Evolutionary conservation across 441 rosid genomes (phyloP), one percentile per base, ranked within the genome.

Genomic region (Adansonia rubrostipa): DNA sequence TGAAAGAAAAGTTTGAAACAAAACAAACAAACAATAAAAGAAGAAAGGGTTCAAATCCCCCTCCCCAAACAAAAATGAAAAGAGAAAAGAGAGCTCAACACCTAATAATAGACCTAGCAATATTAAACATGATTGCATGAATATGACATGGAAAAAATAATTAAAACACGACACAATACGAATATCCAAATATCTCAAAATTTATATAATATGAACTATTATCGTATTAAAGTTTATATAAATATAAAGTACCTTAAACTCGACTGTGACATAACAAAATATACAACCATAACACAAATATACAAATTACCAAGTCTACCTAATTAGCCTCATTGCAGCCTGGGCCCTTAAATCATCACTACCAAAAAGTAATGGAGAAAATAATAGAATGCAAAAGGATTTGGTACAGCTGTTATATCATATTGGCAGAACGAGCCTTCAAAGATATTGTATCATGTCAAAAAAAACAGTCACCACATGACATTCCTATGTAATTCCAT

Each of bases 401-500:
- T 6, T 53, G 61, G 53, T 71, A 42, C 47, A 71, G 74, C 20
- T 28, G 15, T 17, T 33, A 71, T 53, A 53, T 53, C 62, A 71
- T 71, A 71, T n/a, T 33, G 10, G 47, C 24, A 14, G 0, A 51
- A 40, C 42, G 53, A 42, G 68, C 28, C 15, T 40, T 48, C 44
- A 14, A 71, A 24, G 20, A 53, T 24, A 24, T 24, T 15, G 8
- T 51, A 44, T 48, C 61, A 4, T 62, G 74, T 71, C 74, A 75
- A 63, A 63, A 50, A 62, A 9, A 24, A 75, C 61, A 75, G 62
- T 63, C 63, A 50, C 45, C 36, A 62, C 47, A 36, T 19, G 58
- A 64, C 42, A 63, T 75, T 75, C 78, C 62, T 33, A 33, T 47
- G 71, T 64, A 75, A 63, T 75, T 71, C 62, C 17, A 33, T 47